phyloP scores from a whole-genome alignment of 2,329 filamentous ascomycete species.

The Periconia sp. region DNA sequence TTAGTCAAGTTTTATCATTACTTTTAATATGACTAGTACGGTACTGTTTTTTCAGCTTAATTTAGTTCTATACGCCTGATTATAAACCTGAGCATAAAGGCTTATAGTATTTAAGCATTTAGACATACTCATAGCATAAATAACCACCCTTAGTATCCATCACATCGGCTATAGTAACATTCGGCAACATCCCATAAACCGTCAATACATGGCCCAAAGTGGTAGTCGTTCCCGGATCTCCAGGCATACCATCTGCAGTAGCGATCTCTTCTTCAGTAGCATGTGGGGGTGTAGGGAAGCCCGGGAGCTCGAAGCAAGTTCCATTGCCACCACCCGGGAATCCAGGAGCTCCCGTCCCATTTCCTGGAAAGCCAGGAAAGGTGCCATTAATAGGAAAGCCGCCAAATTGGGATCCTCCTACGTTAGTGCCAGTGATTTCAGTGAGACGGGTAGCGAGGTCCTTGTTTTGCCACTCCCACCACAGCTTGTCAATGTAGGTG shows the following conservation, averaged over 20 bases:
- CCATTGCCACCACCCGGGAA: slow-evolving; percentile 7
- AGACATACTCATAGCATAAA: slow-evolving; percentile 5
- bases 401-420: too few relatives aligned
- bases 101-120: too few relatives aligned
- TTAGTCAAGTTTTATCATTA: too few relatives aligned
- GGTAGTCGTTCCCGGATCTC: slow-evolving; percentile 20
- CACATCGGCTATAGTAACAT: slow-evolving; percentile 28
- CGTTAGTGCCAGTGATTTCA: slow-evolving; percentile 5
- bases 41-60: too few relatives aligned
- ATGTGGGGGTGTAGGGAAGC: slow-evolving; percentile 1
- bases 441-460: background rate
- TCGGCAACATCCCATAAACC: slow-evolving; percentile 31
- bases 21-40: too few relatives aligned
- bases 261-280: too few relatives aligned
- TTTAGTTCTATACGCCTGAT: too few relatives aligned
- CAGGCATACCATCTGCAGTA: slow-evolving; percentile 4
- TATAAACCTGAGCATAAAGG: too few relatives aligned
- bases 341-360: background rate
- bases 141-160: slow-evolving; percentile 32
- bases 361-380: too few relatives aligned
- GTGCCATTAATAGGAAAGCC: too few relatives aligned
- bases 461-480: slow-evolving; percentile 8
- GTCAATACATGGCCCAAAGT: slow-evolving; percentile 34
- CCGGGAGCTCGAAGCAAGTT: slow-evolving; percentile 3
- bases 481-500: slow-evolving; percentile 7